phyloP scores from a whole-genome alignment of 139 green algal genomes.

The Tetradesmus lagerheimii region DNA sequence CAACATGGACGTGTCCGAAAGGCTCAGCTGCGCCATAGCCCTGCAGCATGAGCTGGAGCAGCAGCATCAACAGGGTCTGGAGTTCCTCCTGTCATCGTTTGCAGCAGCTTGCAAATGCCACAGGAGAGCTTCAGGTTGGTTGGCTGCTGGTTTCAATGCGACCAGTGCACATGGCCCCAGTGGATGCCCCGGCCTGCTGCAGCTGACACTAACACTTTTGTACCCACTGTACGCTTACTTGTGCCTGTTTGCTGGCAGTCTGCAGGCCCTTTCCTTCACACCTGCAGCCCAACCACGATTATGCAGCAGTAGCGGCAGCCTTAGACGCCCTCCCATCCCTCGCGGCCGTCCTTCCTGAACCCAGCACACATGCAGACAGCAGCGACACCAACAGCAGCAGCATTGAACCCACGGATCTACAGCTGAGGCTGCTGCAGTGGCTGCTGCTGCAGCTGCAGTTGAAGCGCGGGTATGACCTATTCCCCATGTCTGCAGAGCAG shows the following conservation, averaged over 20 bases:
- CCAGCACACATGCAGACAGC: background rate
- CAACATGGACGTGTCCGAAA: conserved; percentile 16
- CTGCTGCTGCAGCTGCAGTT: conserved; percentile 31
- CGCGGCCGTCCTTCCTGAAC: background rate
- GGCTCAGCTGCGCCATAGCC: background rate
- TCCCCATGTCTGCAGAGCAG: background rate
- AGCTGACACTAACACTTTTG: background rate
- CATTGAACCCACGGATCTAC: background rate
- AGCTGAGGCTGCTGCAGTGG: conserved; percentile 42
- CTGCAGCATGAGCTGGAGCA: background rate
- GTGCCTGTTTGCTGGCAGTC: background rate
- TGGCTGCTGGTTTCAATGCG: background rate
- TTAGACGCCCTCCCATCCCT: background rate
- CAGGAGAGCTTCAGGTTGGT: conserved; percentile 13
- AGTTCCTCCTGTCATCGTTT: conserved; percentile 21
- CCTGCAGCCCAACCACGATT: background rate
- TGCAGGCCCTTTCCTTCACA: conserved; percentile 26
- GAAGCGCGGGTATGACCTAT: background rate
- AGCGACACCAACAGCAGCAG: conserved; percentile 6
- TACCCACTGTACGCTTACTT: background rate
- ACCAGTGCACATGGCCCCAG: no score
- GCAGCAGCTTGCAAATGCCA: background rate
- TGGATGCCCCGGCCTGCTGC: background rate
- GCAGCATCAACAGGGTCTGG: background rate
- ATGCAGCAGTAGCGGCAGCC: background rate